These are phyloP conservation scores for Pseudomassariella vexata DNA, from an alignment of 2,329 filamentous ascomycete genomes.

Conservation along the genomic window DNA sequence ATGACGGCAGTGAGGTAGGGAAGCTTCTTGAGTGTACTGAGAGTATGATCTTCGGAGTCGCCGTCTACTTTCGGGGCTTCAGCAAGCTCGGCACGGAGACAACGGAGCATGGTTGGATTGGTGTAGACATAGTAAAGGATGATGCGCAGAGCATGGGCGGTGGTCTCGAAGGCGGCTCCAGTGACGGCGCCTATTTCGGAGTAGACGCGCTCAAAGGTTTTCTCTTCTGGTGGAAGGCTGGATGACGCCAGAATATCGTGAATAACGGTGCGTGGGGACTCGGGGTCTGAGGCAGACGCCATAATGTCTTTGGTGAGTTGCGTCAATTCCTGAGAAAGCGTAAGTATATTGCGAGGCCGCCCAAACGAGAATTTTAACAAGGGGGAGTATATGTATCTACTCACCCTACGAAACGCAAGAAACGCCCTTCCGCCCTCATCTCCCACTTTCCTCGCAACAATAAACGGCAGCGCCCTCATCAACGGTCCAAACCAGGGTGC, in stretches of 20 bases:
- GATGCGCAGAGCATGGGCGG: not conserved
- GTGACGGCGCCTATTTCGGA: not conserved
- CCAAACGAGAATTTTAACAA: too few relatives aligned
- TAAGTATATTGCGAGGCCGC: too few relatives aligned
- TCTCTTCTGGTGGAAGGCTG: not conserved
- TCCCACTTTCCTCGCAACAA: constrained; percentile 7
- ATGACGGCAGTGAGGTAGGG: constrained; percentile 39
- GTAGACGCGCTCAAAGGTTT: not conserved
- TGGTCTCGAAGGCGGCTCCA: constrained; percentile 2
- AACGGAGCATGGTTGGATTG: not conserved
- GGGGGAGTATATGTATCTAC: not conserved
- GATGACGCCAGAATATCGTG: not conserved
- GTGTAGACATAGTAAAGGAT: not conserved
- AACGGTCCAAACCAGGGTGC: constrained; percentile 12
- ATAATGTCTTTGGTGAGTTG: too few relatives aligned
- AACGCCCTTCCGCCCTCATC: constrained; percentile 5
- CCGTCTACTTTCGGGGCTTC: too few relatives aligned
- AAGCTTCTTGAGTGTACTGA: constrained; percentile 18
- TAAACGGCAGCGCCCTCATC: constrained; percentile 8
- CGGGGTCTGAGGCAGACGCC: too few relatives aligned
- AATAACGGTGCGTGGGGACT: not conserved
- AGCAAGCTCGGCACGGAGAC: not conserved
- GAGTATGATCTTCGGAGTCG: too few relatives aligned
- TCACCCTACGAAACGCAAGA: constrained; percentile 7
- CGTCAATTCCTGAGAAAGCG: too few relatives aligned